Percentiles rank a stretch among this genome's conserved stretches.
Evolutionary conservation across 129 eudicot species (phyloP).

Genomic region (Apium graveolens): DNA sequence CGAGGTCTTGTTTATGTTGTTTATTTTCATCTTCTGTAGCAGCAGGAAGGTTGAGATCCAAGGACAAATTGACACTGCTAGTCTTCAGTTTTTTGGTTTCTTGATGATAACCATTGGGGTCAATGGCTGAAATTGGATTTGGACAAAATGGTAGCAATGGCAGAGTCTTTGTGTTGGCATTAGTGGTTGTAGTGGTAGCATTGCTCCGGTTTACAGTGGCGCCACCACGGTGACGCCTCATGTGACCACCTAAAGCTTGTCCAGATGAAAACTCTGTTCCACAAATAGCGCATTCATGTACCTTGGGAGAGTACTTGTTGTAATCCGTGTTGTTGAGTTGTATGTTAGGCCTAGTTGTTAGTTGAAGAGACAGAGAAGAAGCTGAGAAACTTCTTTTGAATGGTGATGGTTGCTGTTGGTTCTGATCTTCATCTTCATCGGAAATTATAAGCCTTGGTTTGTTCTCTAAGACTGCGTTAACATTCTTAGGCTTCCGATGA

Average conservation of each 20-base stretch:
- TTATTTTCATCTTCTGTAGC: conserved; percentile 42
- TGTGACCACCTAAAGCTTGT: conserved; percentile 96
- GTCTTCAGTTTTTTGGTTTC: conserved; percentile 17
- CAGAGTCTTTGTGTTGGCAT: conserved; percentile 22
- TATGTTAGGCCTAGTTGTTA: conserved; percentile 18
- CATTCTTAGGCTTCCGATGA: conserved; percentile 4
- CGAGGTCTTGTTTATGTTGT: conserved; percentile 12
- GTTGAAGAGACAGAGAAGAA: conserved; percentile 50
- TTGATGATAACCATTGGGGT: conserved; percentile 1
- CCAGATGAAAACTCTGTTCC: conserved; percentile 93
- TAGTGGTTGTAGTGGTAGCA: conserved; percentile 9
- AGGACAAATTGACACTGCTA: conserved; percentile 22
- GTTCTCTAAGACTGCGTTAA: conserved; percentile 28
- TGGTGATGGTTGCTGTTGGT: conserved; percentile 5
- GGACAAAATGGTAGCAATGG: conserved; percentile 27
- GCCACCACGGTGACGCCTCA: conserved; percentile 78
- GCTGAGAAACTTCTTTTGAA: conserved; percentile 20
- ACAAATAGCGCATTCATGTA: conserved; percentile 83
- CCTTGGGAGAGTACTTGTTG: conserved; percentile 30
- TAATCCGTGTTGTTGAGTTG: conserved; percentile 17
- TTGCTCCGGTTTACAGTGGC: conserved; percentile 1
- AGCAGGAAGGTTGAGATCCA: conserved; percentile 97
- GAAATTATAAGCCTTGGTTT: conserved; percentile 12
- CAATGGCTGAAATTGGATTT: conserved; percentile 6
- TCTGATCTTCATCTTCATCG: conserved; percentile 39